Conservation (phyloP, 1,284 basidiomycete genomes). For the Cutaneotrichosporon daszewskae region DNA sequence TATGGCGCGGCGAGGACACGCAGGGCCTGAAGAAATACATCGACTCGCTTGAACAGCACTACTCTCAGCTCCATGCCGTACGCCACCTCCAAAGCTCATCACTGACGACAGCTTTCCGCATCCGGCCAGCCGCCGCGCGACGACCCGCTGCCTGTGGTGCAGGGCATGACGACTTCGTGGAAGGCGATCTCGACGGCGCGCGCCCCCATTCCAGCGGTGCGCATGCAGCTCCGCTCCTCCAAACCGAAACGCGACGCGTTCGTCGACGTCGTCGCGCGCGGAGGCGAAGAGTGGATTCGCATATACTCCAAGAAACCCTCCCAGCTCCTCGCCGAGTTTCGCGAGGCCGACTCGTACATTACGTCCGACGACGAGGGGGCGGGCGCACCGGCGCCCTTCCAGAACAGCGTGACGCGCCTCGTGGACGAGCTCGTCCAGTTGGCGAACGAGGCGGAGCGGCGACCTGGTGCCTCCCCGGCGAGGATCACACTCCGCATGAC, state of each 20-base stretch:
- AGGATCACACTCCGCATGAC: constrained; percentile 62
- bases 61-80: constrained; percentile 14
- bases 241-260: constrained; percentile 13
- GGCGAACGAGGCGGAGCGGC: constrained; percentile 9
- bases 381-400: constrained; percentile 20
- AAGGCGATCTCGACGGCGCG: constrained; percentile 61
- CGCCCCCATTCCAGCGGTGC: constrained; percentile 56
- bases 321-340: constrained; percentile 67
- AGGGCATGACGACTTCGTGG: constrained; percentile 55
- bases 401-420: constrained; percentile 21
- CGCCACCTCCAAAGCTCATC: not conserved
- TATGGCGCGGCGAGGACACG: constrained; percentile 26
- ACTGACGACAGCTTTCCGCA: constrained; percentile 5
- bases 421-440: constrained; percentile 50
- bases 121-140: constrained; percentile 18
- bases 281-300: constrained; percentile 68
- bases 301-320: constrained; percentile 75
- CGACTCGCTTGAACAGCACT: constrained; percentile 21
- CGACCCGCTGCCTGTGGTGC: constrained; percentile 28
- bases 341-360: constrained; percentile 73
- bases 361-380: constrained; percentile 43
- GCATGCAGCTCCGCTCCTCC: constrained; percentile 10
- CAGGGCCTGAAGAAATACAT: constrained; percentile 24
- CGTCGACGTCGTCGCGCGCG: constrained; percentile 70
- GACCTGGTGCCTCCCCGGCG: constrained; percentile 29